These are phyloP conservation scores for Microcyclosporella mali DNA, from an alignment of 2,329 filamentous ascomycete species.

Conservation along the genomic window DNA sequence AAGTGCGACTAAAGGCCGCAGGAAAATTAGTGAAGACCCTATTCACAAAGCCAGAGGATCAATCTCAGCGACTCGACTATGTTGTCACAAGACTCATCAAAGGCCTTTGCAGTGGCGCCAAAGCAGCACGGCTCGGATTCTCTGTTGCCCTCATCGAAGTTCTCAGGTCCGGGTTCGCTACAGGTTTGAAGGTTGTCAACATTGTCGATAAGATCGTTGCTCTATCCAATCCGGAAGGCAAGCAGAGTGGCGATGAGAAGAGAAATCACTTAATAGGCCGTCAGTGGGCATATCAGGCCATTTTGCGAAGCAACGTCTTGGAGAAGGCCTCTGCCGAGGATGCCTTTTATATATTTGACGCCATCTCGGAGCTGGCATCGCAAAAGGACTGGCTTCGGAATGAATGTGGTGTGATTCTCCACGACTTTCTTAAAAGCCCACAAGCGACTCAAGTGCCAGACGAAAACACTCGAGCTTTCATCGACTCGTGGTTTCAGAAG, in stretches of 20 bases:
- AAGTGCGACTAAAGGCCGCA: constrained; percentile 40
- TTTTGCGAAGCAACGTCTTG: constrained; percentile 73
- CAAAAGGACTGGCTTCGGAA: constrained; percentile 86
- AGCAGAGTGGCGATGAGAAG: constrained; percentile 64
- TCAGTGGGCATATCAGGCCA: constrained; percentile 78
- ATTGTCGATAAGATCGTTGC: constrained; percentile 48
- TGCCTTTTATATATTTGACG: constrained; percentile 64
- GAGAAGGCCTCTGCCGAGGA: constrained; percentile 45
- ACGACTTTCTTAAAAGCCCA: constrained; percentile 54
- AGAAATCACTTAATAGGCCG: constrained; percentile 79
- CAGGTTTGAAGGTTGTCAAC: constrained; percentile 18
- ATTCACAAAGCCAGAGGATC: constrained; percentile 33
- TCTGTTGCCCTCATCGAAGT: constrained; percentile 82
- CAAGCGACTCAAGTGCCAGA: constrained; percentile 12
- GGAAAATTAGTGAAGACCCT: constrained; percentile 40
- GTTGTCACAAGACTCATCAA: constrained; percentile 58
- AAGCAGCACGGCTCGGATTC: constrained; percentile 82
- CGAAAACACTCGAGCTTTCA: constrained; percentile 18
- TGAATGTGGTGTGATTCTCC: constrained; percentile 78
- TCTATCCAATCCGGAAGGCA: constrained; percentile 47
- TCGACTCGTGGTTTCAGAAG: constrained; percentile 30
- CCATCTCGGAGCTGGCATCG: constrained; percentile 66
- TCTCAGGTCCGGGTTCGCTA: constrained; percentile 49
- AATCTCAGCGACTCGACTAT: constrained; percentile 34
- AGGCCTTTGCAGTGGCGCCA: constrained; percentile 82